phyloP scores from a whole-genome alignment of 2,329 filamentous ascomycete species.

The Plenodomus tracheiphilus region DNA sequence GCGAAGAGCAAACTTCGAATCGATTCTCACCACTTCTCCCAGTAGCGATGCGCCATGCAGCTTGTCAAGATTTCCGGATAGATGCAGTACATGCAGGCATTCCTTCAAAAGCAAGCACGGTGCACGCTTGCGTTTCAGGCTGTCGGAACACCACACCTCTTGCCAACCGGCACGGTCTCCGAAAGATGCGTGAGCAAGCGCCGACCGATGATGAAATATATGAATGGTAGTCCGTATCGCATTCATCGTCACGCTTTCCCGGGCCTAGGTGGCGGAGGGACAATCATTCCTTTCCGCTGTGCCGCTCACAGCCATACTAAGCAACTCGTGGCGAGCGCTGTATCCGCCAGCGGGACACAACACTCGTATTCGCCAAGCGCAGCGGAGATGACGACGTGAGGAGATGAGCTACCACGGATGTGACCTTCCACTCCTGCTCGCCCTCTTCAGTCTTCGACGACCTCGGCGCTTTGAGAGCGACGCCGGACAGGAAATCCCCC shows the following conservation, averaged over 20 bases:
- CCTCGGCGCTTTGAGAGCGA: constrained; percentile 12
- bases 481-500: constrained; percentile 6
- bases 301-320: neutral
- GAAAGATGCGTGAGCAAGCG: constrained; percentile 3
- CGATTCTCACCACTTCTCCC: neutral
- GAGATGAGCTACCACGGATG: neutral
- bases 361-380: constrained; percentile 12
- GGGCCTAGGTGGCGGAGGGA: neutral
- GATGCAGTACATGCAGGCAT: constrained; percentile 18
- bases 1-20: neutral
- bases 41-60: constrained; percentile 8
- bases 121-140: constrained; percentile 19
- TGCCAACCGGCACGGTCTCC: constrained; percentile 5
- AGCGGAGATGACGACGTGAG: constrained; percentile 5
- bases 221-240: constrained; percentile 1
- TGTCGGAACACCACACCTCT: constrained; percentile 6
- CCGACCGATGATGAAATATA: constrained; percentile 1
- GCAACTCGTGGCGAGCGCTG: constrained; percentile 4
- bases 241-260: constrained; percentile 7
- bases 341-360: constrained; percentile 3
- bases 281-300: constrained; percentile 4
- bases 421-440: neutral
- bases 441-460: neutral
- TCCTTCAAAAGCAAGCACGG: constrained; percentile 3
- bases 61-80: constrained; percentile 16